Base-by-base conservation (phyloP, 257 asterid species). In the Plantago major region DNA sequence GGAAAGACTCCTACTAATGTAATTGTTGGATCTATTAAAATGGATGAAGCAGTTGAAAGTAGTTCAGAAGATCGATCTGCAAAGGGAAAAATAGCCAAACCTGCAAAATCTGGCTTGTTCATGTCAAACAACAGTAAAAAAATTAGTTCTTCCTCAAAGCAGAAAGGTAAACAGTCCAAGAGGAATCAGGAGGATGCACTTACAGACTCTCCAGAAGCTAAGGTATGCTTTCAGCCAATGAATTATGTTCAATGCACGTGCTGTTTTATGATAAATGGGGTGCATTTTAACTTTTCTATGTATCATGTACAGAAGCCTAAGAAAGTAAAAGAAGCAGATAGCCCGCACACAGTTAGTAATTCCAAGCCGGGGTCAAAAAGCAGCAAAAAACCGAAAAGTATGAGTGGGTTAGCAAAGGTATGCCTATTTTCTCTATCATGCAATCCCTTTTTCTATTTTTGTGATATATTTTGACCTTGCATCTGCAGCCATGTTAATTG, bases 331-430 rank as follows among this genome's bases (percentile, higher is more conserved):
- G 83, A 69, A 56, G 54, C 75, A 16, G 78, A 75, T 51, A 71
- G 73, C 11, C n/a, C 85, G 22, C 74, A 64, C 54, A 49, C 75
- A 52, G 54, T 58, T 70, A 72, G 67, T 66, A 68, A 74, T 74
- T 80, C 85, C 62, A 83, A 80, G 68, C 66, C 82, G 7, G 84
- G 79, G 58, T 82, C 91, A 42, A 19, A 26, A 74, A 89, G 85
- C 82, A 83, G 79, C 68, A 83, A 73, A 52, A 89, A 81, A 38
- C 82, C 50, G 62, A 82, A 61, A 76, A 80, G 75, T 66, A 33
- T 72, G 43, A 7, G 76, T 44, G 88, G 86, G 66, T 67, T 84
- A 74, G 84, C 79, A 65, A 90, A 93, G 97, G 99, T 90, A 58
- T 52, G 81, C 60, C 18, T 37, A 9, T 71, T 18, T 52, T 26